Evolutionary conservation across 768 basidiomycete species (phyloP), one percentile per base, ranked within the genome.

Genomic region (Mycena amicta): DNA sequence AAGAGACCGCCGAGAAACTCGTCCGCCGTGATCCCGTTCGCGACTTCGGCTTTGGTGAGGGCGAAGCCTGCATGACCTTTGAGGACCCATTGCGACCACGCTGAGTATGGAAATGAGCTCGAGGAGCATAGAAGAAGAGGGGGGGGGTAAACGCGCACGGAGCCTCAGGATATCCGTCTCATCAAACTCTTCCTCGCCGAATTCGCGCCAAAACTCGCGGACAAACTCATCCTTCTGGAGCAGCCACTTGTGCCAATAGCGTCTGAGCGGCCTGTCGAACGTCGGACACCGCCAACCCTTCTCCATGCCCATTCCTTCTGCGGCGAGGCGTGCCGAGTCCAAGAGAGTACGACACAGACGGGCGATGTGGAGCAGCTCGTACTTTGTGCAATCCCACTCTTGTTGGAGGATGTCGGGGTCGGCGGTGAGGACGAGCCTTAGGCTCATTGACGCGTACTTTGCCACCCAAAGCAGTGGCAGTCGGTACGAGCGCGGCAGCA

Each of bases 401-500:
- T 64, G 62, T 23, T 70, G 64, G 3, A 71, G 68, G 23, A 69
- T 64, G 25, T 56, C 56, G 3, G 51, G 22, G 4, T 55, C 50
- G 4, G 75, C 72, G 5, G 73, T 74, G 51, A 79, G 58, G 12
- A 80, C 77, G 27, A 81, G 72, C 54, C 71, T 61, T 3, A 80
- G 60, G 13, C 71, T 73, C 57, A 75, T 75, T 78, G 78, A 81
- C 52, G 73, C 72, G 56, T 77, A 80, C 53, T 75, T 75, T 33
- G 76, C 76, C 22, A 76, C 71, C 65, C 79, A 81, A 71, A 81
- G 72, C 18, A 81, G 64, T 0, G 80, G 79, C 18, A 79, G 63
- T 1, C 80, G 70, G 60, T 81, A 81, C 11, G 67, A 72, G 5
- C 74, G 64, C 12, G 79, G 80, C 1, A 80, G 55, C 2, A 65